Evolutionary conservation across 1,284 basidiomycete species (phyloP).

Genomic region (Sphaerobolus stellatus): DNA sequence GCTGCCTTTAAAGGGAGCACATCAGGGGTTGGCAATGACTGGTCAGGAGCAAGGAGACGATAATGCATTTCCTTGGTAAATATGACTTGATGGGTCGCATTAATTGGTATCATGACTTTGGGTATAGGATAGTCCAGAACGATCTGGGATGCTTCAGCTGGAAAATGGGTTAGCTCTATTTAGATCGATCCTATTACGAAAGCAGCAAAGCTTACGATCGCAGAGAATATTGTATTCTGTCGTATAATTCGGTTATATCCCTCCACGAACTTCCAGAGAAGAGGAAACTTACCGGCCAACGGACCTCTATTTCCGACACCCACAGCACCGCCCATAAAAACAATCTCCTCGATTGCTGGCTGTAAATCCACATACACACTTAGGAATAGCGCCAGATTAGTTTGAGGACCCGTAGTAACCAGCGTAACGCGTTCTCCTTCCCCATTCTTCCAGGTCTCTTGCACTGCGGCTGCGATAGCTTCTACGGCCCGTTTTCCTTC

Average conservation of each 20-base stretch:
- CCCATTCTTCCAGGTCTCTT: conserved; percentile 52
- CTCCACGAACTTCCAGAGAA: background rate
- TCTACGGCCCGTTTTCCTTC: conserved; percentile 56
- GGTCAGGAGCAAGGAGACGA: conserved; percentile 45
- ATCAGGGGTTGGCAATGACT: conserved; percentile 14
- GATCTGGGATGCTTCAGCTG: conserved; percentile 80
- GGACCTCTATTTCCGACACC: conserved; percentile 78
- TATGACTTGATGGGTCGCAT: conserved; percentile 81
- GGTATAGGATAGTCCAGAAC: conserved; percentile 60
- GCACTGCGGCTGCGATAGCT: conserved; percentile 62
- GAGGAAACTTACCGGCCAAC: conserved; percentile 55
- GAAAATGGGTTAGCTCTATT: background rate
- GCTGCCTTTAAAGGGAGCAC: conserved; percentile 39
- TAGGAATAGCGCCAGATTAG: conserved; percentile 80
- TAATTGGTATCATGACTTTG: conserved; percentile 76
- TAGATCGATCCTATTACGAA: background rate
- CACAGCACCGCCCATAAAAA: conserved; percentile 89
- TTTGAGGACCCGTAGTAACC: conserved; percentile 78
- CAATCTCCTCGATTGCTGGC: conserved; percentile 69
- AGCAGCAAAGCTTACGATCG: conserved; percentile 55
- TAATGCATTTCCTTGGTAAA: conserved; percentile 55
- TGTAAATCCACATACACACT: conserved; percentile 69
- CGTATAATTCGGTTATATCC: conserved; percentile 2
- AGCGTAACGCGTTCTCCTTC: conserved; percentile 58
- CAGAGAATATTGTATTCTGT: conserved; percentile 81